Conservation (phyloP, 768 basidiomycete genomes). For the Goffeauzyma gilvescens region DNA sequence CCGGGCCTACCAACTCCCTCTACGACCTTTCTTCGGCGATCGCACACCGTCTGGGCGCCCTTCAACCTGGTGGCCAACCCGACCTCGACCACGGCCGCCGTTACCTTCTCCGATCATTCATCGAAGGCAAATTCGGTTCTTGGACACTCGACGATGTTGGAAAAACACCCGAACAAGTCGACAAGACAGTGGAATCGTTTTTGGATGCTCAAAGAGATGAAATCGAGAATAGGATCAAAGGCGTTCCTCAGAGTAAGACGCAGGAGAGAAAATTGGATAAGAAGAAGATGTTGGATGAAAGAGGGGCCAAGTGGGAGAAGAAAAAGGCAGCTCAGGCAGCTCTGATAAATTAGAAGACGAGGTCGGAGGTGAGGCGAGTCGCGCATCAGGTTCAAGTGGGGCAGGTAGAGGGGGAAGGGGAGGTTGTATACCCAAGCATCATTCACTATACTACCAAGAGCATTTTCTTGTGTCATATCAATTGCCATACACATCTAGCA, state of each 20-base stretch:
- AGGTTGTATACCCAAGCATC: no score
- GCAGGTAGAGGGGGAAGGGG: no score
- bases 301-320: slow-evolving; percentile 7
- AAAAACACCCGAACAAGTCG: neutral
- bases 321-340: no score
- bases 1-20: slow-evolving; percentile 45
- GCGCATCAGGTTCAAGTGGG: no score
- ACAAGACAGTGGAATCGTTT: slow-evolving; percentile 2
- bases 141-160: slow-evolving; percentile 28
- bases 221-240: neutral
- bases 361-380: no score
- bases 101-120: slow-evolving; percentile 77
- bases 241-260: slow-evolving; percentile 4
- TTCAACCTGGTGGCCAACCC: slow-evolving; percentile 52
- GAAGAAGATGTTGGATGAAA: slow-evolving; percentile 2
- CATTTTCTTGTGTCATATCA: no score
- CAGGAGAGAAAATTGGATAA: slow-evolving; percentile 10
- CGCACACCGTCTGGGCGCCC: slow-evolving; percentile 59
- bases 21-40: slow-evolving; percentile 50
- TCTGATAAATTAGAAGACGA: no score
- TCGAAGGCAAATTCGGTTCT: slow-evolving; percentile 36
- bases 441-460: no score
- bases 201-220: slow-evolving; percentile 3
- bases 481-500: no score
- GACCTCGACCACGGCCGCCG: slow-evolving; percentile 54